Conservation (phyloP, 352 stramenopile genomes). For the Globisporangium emineosum region DNA sequence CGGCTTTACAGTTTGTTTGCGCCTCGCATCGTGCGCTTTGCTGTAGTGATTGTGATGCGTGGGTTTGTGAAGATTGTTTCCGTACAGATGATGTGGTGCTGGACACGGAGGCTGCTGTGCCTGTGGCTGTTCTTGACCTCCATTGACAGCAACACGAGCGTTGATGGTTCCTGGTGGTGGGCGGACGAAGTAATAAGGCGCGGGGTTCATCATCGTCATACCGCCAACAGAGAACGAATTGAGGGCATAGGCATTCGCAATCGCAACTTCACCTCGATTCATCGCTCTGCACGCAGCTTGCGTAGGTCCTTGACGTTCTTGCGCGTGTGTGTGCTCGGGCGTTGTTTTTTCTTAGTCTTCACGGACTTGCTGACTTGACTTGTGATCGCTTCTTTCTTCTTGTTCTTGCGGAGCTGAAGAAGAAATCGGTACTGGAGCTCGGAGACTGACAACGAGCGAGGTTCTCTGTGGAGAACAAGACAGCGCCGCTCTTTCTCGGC, state of each 20-base stretch:
- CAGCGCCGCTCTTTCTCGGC: not conserved
- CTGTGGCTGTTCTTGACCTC: not conserved
- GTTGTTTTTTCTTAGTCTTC: too few species aligned
- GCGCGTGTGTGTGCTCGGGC: not conserved
- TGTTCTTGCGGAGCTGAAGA: not conserved
- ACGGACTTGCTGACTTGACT: not conserved
- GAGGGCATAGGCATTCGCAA: constrained; percentile 30
- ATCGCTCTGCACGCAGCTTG: not conserved
- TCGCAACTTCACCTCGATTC: constrained; percentile 35
- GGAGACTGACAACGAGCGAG: not conserved
- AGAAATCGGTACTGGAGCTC: constrained; percentile 5
- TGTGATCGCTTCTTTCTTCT: not conserved
- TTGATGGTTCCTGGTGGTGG: not conserved
- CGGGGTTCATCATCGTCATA: constrained; percentile 8
- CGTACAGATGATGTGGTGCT: constrained; percentile 14
- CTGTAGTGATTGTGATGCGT: not conserved
- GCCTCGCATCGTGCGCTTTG: not conserved
- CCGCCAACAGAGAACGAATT: constrained; percentile 20
- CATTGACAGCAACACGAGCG: not conserved
- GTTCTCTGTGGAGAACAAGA: too few species aligned
- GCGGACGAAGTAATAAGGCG: not conserved
- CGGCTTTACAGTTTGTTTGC: not conserved
- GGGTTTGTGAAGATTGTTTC: constrained; percentile 1
- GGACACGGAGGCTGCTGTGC: constrained; percentile 11
- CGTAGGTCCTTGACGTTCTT: not conserved